Base-by-base conservation (phyloP, 208 protist genomes). In the Trypanosomatidae sp. region DNA sequence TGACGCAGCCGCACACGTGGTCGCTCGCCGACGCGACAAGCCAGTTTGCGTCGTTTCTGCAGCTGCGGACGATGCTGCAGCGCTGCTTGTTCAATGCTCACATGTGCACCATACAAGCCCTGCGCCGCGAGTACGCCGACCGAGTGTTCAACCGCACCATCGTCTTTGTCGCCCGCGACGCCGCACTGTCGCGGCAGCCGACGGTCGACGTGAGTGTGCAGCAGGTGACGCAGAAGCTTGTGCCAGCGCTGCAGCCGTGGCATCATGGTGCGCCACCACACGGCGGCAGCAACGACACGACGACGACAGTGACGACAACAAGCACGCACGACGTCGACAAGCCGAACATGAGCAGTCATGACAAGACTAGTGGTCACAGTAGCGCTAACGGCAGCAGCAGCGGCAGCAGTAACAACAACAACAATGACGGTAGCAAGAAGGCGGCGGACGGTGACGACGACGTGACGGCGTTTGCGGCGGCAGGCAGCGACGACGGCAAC, bases 21-120 rank as follows among this genome's bases (percentile, higher is more conserved):
- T 61, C 58, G 2, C 35, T 53, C 0, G 20, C 43, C 10, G 2
- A n/a, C 1, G 48, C 68, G 3, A 66, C 65, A 7, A 41, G 35
- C 0, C 48, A 82, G 42, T 63, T 73, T 53, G 70, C 64, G 10
- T 20, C 24, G 0, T 67, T 73, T 15, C 48, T 74, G 15, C 30
- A 44, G 2, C 46, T 81, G 7, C 67, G 60, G 37, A 16, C 18
- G 2, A 55, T 59, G 3, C 30, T 75, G 18, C 60, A 66, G 37
- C 43, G 50, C 19, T 49, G 47, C 10, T 83, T 66, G 40, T 43
- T 26, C 33, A 43, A 20, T 1, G 58, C 49, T 7, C 64, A 82
- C 28, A 33, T 37, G 4, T 49, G 60, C 19, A 53, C 68, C 40
- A 48, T 66, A n/a, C 35, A 53, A 35, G 61, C 60, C 4, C 42